These are phyloP conservation scores for Aphanomyces astaci DNA, from an alignment of 352 stramenopile species.

Conservation along the genomic window DNA sequence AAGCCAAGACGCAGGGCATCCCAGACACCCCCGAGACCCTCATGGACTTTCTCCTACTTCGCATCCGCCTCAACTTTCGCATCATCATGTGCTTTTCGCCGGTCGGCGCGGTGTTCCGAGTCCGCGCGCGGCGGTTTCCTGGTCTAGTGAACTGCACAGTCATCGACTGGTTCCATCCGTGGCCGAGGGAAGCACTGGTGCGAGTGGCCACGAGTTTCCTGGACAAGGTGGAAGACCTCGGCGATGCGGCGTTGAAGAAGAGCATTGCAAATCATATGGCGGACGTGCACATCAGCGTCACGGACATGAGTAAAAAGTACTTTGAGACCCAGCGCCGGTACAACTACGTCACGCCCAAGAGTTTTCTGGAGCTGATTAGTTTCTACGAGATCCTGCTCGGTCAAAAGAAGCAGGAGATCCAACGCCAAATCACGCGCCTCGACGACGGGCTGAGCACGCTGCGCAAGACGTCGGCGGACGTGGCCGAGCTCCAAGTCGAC, in stretches of 20 bases:
- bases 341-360: constrained; percentile 99
- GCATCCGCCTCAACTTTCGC: constrained; percentile 93
- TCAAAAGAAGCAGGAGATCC: constrained; percentile 92
- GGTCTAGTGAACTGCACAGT: constrained; percentile 96
- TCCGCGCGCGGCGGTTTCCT: constrained; percentile 93
- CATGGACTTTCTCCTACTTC: constrained; percentile 94
- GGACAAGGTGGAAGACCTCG: constrained; percentile 91
- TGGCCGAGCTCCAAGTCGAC: constrained; percentile 93
- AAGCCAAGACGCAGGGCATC: constrained; percentile 92
- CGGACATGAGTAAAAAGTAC: constrained; percentile 92
- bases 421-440: constrained; percentile 93
- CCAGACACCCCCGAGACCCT: constrained; percentile 90
- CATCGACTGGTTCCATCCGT: constrained; percentile 98
- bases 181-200: constrained; percentile 94
- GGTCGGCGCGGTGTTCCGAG: constrained; percentile 93
- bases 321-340: constrained; percentile 92
- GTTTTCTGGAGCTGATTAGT: constrained; percentile 95
- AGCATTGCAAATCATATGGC: constrained; percentile 96
- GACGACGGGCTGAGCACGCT: constrained; percentile 95
- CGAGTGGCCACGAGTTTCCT: constrained; percentile 94
- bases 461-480: constrained; percentile 93
- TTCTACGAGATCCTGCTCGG: constrained; percentile 97
- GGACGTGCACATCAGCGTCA: constrained; percentile 96
- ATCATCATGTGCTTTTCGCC: constrained; percentile 97
- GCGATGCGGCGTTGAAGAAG: constrained; percentile 68